These are phyloP conservation scores for Trifolium fragiferum DNA, from an alignment of 306 rosid genomes.

Conservation along the genomic window DNA sequence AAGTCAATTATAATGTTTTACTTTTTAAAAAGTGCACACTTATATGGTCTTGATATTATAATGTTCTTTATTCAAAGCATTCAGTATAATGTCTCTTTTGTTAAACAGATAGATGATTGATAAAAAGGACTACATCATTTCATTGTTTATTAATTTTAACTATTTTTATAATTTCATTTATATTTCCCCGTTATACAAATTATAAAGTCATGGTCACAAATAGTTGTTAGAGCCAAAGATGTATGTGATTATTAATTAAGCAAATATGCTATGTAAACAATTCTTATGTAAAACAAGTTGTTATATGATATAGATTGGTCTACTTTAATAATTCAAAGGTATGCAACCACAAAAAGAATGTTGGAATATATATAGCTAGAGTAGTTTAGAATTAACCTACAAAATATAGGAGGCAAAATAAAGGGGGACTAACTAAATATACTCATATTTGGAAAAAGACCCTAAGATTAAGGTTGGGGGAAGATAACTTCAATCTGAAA, in stretches of 20 bases:
- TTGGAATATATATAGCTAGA: not conserved
- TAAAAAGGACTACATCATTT: not conserved
- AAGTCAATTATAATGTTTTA: slow-evolving; percentile 37
- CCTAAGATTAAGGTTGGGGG: not conserved
- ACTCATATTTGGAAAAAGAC: not conserved
- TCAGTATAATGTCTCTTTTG: slow-evolving; percentile 30
- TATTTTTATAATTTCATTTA: slow-evolving; percentile 10
- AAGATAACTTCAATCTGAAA: slow-evolving; percentile 37
- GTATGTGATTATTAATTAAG: slow-evolving; percentile 6
- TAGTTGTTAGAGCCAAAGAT: not conserved
- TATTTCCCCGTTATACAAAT: not conserved
- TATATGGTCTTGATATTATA: slow-evolving; percentile 1
- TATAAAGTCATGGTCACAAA: not conserved
- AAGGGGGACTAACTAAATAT: too few relatives aligned
- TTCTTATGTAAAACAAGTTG: slow-evolving; percentile 1
- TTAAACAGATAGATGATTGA: slow-evolving; percentile 1
- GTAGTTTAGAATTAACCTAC: slow-evolving; percentile 4
- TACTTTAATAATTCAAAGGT: not conserved
- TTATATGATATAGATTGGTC: not conserved
- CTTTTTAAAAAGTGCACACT: not conserved
- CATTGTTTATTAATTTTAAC: not conserved
- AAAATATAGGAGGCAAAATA: not conserved
- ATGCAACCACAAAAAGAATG: not conserved
- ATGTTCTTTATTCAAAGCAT: slow-evolving; percentile 2
- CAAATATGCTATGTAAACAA: not conserved